phyloP scores from a whole-genome alignment of 805 yeast genomes.

The Sungouiozyma ichnusensis region DNA sequence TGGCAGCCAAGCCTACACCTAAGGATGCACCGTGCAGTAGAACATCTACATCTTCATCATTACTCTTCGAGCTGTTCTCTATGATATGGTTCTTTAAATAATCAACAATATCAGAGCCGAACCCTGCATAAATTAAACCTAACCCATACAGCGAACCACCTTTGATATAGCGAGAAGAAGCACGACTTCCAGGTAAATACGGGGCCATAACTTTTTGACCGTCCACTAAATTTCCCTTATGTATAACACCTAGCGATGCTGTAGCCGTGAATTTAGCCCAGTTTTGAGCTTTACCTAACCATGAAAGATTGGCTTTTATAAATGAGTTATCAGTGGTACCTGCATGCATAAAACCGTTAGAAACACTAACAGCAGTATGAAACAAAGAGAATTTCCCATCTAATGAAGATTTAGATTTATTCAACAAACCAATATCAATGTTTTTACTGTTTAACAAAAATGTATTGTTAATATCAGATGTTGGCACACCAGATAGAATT shows the following conservation, averaged over 20 bases:
- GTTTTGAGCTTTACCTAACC: slow-evolving; percentile 95
- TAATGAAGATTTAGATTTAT: slow-evolving; percentile 66
- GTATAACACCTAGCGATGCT: slow-evolving; percentile 95
- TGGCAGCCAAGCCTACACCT: slow-evolving; percentile 93
- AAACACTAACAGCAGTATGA: slow-evolving; percentile 92
- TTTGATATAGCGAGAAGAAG: slow-evolving; percentile 72
- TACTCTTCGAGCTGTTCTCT: slow-evolving; percentile 49
- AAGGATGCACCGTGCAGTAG: slow-evolving; percentile 91
- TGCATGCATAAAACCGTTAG: slow-evolving; percentile 89
- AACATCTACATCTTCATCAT: slow-evolving; percentile 64
- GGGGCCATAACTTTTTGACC: slow-evolving; percentile 83
- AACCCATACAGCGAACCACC: slow-evolving; percentile 93
- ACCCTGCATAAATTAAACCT: slow-evolving; percentile 93
- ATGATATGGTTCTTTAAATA: slow-evolving; percentile 65
- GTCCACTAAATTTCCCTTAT: slow-evolving; percentile 85
- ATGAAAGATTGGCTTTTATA: slow-evolving; percentile 80
- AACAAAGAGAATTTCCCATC: slow-evolving; percentile 91
- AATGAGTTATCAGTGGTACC: slow-evolving; percentile 95
- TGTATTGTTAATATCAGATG: slow-evolving; percentile 85
- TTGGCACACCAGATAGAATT: slow-evolving; percentile 83
- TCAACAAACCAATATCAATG: slow-evolving; percentile 72
- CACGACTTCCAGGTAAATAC: slow-evolving; percentile 68
- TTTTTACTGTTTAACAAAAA: slow-evolving; percentile 79
- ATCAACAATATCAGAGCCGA: slow-evolving; percentile 77
- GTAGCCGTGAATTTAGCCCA: slow-evolving; percentile 98